phyloP scores from a whole-genome alignment of 768 basidiomycete genomes.

The Pisolithus albus region DNA sequence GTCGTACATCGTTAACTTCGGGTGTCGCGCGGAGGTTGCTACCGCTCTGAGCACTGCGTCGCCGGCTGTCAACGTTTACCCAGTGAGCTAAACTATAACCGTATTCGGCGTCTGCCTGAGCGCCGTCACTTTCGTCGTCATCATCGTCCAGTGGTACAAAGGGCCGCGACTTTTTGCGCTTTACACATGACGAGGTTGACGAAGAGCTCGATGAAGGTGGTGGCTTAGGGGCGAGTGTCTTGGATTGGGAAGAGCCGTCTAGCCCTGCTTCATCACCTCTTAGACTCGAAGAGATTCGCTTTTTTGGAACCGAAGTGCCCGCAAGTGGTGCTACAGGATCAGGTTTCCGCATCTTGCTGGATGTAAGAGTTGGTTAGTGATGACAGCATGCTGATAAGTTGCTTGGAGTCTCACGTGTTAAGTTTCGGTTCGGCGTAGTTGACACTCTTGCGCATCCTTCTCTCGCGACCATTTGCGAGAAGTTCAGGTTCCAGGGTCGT shows the following conservation, averaged over 20 bases:
- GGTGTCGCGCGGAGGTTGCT: slow-evolving; percentile 26
- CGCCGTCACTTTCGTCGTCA: slow-evolving; percentile 57
- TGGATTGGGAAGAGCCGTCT: slow-evolving; percentile 31
- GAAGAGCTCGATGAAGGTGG: slow-evolving; percentile 30
- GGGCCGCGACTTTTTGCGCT: slow-evolving; percentile 50
- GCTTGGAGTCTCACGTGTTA: slow-evolving; percentile 54
- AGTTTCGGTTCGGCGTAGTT: slow-evolving; percentile 87
- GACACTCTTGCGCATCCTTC: slow-evolving; percentile 66
- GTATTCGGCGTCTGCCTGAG: slow-evolving; percentile 67
- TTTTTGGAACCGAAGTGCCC: slow-evolving; percentile 31
- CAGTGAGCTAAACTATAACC: slow-evolving; percentile 32
- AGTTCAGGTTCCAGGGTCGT: slow-evolving; percentile 29
- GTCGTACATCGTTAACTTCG: slow-evolving; percentile 47
- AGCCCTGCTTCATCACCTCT: slow-evolving; percentile 34
- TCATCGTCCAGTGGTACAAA: slow-evolving; percentile 41
- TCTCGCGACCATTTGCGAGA: slow-evolving; percentile 34
- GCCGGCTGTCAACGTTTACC: slow-evolving; percentile 52
- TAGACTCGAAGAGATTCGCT: slow-evolving; percentile 34
- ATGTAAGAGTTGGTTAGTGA: slow-evolving; percentile 7
- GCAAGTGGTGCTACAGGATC: slow-evolving; percentile 42
- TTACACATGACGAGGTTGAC: slow-evolving; percentile 25
- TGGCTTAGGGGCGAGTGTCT: slow-evolving; percentile 29
- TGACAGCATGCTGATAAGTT: neutral
- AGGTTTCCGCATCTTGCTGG: slow-evolving; percentile 86
- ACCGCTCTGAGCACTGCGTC: slow-evolving; percentile 32